These are phyloP conservation scores for Plasmodium gallinaceum DNA, from an alignment of 169 alveolate species.

Conservation along the genomic window DNA sequence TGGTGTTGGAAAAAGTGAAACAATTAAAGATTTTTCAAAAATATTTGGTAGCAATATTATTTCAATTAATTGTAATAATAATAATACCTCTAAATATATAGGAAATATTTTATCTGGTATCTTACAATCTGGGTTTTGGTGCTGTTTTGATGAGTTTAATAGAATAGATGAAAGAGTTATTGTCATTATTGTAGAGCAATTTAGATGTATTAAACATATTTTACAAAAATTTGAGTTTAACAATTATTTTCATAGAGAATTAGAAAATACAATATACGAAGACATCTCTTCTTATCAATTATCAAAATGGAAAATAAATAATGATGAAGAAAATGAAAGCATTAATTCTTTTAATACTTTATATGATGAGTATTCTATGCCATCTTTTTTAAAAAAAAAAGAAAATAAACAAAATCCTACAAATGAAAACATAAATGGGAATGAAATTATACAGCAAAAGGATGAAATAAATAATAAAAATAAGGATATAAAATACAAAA, in stretches of 20 bases:
- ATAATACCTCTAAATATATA: conserved; percentile 93
- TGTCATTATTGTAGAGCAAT: conserved; percentile 96
- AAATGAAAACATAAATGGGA: not conserved
- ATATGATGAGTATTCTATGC: not conserved
- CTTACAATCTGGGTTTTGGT: conserved; percentile 97
- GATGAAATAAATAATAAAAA: conserved; percentile 4
- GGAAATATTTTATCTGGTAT: conserved; percentile 97
- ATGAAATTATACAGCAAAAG: not conserved
- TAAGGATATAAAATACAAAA: not conserved
- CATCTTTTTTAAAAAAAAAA: not conserved
- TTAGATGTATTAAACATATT: conserved; percentile 93
- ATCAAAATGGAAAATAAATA: conserved; percentile 18
- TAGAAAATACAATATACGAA: conserved; percentile 31
- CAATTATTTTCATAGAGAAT: conserved; percentile 2
- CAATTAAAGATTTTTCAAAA: conserved; percentile 96
- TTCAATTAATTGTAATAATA: conserved; percentile 97
- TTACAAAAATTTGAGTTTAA: conserved; percentile 61
- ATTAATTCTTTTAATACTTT: conserved; percentile 10
- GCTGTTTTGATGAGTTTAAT: conserved; percentile 98
- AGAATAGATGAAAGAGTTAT: conserved; percentile 97
- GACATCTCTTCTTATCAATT: conserved; percentile 43
- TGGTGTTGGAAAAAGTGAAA: conserved; percentile 98
- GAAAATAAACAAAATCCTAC: not conserved
- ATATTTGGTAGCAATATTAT: conserved; percentile 95
- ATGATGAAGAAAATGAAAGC: not conserved